Evolutionary conservation across 169 alveolate species (phyloP).

Genomic region (Plasmodium fragile): DNA sequence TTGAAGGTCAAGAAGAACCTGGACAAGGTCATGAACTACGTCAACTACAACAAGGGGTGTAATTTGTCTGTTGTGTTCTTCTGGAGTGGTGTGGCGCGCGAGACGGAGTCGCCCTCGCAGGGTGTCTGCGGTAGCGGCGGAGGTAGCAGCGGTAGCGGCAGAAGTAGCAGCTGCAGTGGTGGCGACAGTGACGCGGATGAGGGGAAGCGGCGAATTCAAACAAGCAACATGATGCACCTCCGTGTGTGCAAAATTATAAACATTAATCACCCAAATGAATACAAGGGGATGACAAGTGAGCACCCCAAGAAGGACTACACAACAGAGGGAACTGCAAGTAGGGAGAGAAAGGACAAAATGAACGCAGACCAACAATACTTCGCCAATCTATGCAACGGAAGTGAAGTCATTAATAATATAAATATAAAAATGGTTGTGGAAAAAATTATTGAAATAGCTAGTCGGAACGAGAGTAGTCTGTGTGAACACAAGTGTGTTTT

Average conservation of each 20-base stretch:
- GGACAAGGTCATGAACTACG: constrained; percentile 40
- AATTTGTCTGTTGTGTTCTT: constrained; percentile 65
- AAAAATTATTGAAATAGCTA: constrained; percentile 35
- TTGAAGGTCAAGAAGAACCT: constrained; percentile 62
- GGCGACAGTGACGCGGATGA: not conserved
- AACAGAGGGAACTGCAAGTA: not conserved
- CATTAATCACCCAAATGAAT: constrained; percentile 60
- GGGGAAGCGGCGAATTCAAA: not conserved
- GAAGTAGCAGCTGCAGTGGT: not conserved
- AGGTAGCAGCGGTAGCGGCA: not conserved
- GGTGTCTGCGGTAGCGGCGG: too few relatives aligned
- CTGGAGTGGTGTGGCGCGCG: not conserved
- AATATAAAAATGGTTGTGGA: constrained; percentile 56
- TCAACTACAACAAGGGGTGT: constrained; percentile 40
- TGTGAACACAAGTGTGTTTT: constrained; percentile 57
- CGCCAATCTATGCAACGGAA: constrained; percentile 41
- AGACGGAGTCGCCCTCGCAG: too few relatives aligned
- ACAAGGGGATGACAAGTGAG: not conserved
- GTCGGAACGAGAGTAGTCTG: constrained; percentile 35
- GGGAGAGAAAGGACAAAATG: not conserved
- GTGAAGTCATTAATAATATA: constrained; percentile 69
- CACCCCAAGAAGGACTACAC: not conserved
- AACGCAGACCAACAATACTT: constrained; percentile 28
- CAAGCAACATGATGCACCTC: constrained; percentile 14
- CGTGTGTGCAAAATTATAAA: constrained; percentile 44